phyloP scores from a whole-genome alignment of 2,329 filamentous ascomycete species.

The Pseudogymnoascus sp. region DNA sequence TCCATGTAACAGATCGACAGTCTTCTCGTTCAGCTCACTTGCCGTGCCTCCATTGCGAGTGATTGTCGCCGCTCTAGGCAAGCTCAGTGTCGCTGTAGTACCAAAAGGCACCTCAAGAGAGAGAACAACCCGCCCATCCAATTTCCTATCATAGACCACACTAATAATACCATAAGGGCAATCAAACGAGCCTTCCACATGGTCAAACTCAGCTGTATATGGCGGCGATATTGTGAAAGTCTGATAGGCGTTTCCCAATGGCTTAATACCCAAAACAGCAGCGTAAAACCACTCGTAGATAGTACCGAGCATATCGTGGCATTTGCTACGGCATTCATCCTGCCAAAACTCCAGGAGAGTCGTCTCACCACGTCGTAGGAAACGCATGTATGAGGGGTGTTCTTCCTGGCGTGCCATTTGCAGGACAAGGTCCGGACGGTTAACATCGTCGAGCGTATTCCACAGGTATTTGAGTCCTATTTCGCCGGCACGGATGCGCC shows the following conservation, averaged over 20 bases:
- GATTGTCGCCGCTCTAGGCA: neutral
- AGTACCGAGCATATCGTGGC: conserved; percentile 41
- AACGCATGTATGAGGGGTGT: conserved; percentile 35
- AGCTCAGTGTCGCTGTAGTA: neutral
- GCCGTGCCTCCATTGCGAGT: neutral
- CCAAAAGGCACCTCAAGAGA: neutral
- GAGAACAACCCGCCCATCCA: neutral
- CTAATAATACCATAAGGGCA: conserved; percentile 33
- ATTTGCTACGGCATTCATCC: conserved; percentile 35
- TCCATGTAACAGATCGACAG: neutral
- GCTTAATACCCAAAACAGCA: conserved; percentile 28
- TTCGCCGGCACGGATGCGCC: conserved; percentile 33
- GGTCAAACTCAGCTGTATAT: conserved; percentile 33
- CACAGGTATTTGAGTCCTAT: conserved; percentile 33
- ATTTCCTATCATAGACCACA: conserved; percentile 19
- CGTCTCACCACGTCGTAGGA: conserved; percentile 37
- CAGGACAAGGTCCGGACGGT: conserved; percentile 34
- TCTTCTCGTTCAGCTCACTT: neutral
- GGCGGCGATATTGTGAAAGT: conserved; percentile 25
- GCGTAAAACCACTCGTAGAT: conserved; percentile 42
- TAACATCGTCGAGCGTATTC: conserved; percentile 28
- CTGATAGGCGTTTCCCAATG: conserved; percentile 32
- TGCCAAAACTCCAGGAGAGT: conserved; percentile 38
- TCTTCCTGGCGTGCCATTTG: conserved; percentile 39
- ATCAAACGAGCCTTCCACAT: conserved; percentile 31